A percentile compares a stretch with the other conserved stretches of the same genome.
These are phyloP conservation scores for Chondrus crispus DNA, from an alignment of 23 red algal species.

Conservation along the genomic window DNA sequence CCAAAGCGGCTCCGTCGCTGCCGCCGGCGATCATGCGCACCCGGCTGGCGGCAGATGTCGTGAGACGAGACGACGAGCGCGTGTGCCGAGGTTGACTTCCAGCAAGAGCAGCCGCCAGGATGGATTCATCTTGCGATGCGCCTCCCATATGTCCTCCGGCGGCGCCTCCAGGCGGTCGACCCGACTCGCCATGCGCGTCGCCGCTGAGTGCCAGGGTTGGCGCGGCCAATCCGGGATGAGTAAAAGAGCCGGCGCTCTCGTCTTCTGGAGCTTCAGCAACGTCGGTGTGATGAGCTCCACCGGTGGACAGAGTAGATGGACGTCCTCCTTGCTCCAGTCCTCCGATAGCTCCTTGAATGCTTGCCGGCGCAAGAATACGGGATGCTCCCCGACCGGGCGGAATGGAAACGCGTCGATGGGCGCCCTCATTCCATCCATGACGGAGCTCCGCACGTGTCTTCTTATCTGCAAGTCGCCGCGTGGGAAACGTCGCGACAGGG, in stretches of 20 bases:
- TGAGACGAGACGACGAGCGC: background rate
- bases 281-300: background rate
- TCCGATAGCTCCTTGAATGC: background rate
- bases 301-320: background rate
- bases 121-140: background rate
- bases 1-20: background rate
- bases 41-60: background rate
- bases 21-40: background rate
- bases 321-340: background rate
- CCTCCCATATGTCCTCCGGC: background rate
- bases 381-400: background rate
- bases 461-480: background rate
- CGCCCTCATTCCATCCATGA: background rate
- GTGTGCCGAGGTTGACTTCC: background rate
- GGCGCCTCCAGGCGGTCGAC: background rate
- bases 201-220: background rate
- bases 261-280: background rate
- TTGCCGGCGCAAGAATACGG: background rate
- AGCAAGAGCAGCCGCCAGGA: background rate
- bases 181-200: background rate
- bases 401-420: background rate
- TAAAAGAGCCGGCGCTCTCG: background rate
- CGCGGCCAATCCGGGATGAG: background rate
- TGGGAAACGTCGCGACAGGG: background rate
- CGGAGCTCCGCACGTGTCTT: background rate